Conservation (phyloP, 2,329 filamentous ascomycete species). For the Ophiostoma novo-ulmi region DNA sequence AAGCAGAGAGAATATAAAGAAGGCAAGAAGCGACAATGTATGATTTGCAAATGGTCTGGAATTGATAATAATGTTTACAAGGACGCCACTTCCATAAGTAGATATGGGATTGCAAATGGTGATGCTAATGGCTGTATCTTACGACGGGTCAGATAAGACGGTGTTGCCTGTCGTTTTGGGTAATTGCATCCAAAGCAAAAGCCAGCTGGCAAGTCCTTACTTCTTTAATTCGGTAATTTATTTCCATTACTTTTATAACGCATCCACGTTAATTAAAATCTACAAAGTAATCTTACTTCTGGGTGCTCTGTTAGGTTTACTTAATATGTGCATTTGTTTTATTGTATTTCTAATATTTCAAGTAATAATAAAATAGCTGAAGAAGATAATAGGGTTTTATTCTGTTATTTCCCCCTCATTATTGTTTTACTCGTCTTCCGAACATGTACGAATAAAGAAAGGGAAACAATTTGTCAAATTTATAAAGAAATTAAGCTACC, state of each 20-base stretch:
- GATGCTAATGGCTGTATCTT: not conserved
- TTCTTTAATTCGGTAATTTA: not conserved
- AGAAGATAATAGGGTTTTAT: too few relatives aligned
- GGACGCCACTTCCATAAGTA: not conserved
- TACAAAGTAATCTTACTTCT: not conserved
- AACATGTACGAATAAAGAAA: too few relatives aligned
- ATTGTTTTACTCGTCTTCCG: too few relatives aligned
- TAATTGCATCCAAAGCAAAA: not conserved
- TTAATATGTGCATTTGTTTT: not conserved
- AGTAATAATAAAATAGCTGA: too few relatives aligned
- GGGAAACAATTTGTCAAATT: too few relatives aligned
- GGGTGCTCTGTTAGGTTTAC: not conserved
- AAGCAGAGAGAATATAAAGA: not conserved
- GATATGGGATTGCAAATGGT: not conserved
- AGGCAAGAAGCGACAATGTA: not conserved
- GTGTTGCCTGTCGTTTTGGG: not conserved
- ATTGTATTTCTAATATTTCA: too few relatives aligned
- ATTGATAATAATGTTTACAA: not conserved
- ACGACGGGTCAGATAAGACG: not conserved
- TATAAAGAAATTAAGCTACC: too few relatives aligned
- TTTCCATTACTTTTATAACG: not conserved
- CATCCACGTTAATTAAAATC: too few relatives aligned
- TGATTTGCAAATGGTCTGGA: not conserved
- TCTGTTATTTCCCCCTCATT: too few relatives aligned
- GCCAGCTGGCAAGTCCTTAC: not conserved